Evolutionary conservation across 2,329 filamentous ascomycete species (phyloP), one percentile per base, ranked within the genome.

Genomic region (Penicillium sp.): DNA sequence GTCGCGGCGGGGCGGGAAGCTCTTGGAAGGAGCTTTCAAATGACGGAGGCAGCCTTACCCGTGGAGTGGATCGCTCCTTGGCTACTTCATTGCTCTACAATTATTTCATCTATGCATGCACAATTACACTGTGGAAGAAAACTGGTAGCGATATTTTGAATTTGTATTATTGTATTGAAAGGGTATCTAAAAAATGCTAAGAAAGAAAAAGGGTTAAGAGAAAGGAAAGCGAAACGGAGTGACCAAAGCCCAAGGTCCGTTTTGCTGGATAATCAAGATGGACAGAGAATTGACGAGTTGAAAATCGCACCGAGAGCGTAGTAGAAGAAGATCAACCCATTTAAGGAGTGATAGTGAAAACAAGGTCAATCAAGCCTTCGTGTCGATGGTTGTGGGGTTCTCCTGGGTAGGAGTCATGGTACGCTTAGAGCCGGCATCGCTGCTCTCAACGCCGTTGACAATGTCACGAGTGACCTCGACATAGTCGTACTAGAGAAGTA

Each of bases 391-490:
- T 6, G 62, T 25, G n/a, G 64, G 52, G n/a, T 63, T 52, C 28
- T 70, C 65, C 1, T 57, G 63, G 6, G 65, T 65, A 3, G 72
- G 71, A 14, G 72, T 72, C 45, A 69, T 60, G 26, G 70, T 72
- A 52, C 72, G 72, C 65, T 73, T 74, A 28, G 72, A 75, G 37
- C 63, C 59, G 33, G 55, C 59, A 16, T 74, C 72, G 14, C 65
- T 64, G 38, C 56, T 51, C 48, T 75, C 71, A 14, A 76, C 72
- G 14, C 77, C 75, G 48, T 81, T 79, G 58, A 84, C 79, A 52
- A 93, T 86, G 69, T 93, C 89, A 64, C 91, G 83, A 22, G 86
- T 89, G 66, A 95, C 82, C 82, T 96, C 92, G 66, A 96, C 91
- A 70, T 96, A 96, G 77, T 96, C 93, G 76, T 96, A 96, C 81